phyloP scores from a whole-genome alignment of 2,329 filamentous ascomycete genomes.

The Alternaria brassicae region DNA sequence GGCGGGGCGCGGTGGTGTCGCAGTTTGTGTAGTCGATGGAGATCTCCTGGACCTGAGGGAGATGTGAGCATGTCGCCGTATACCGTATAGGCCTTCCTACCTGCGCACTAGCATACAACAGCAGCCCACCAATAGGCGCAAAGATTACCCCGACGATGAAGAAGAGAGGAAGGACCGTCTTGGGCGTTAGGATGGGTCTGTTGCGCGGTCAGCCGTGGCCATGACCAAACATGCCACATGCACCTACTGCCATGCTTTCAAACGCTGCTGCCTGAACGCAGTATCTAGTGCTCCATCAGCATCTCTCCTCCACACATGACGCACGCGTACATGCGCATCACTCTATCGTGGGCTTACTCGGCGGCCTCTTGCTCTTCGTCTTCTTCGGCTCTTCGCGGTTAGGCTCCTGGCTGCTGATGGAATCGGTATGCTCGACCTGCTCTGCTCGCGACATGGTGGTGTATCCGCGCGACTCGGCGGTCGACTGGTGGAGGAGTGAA shows the following conservation, averaged over 20 bases:
- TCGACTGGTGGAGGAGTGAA: conserved; percentile 21
- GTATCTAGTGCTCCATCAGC: conserved; percentile 69
- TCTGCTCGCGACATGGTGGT: conserved; percentile 55
- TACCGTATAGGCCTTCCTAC: conserved; percentile 57
- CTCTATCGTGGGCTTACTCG: conserved; percentile 67
- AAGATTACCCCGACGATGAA: conserved; percentile 91
- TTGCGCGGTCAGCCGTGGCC: conserved; percentile 48
- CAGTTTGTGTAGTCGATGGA: conserved; percentile 90
- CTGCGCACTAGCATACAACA: conserved; percentile 84
- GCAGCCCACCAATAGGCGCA: conserved; percentile 85
- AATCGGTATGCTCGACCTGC: conserved; percentile 53
- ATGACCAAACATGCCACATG: not conserved
- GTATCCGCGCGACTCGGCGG: conserved; percentile 43
- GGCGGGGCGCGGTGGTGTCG: conserved; percentile 60
- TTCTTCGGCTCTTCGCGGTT: conserved; percentile 60
- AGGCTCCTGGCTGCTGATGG: conserved; percentile 54
- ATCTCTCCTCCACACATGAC: not conserved
- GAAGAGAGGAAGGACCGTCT: conserved; percentile 90
- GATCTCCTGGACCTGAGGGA: conserved; percentile 81
- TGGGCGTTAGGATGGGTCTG: conserved; percentile 92
- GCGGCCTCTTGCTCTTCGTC: conserved; percentile 87
- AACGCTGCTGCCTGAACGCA: conserved; percentile 92
- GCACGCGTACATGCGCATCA: not conserved
- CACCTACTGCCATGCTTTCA: conserved; percentile 98
- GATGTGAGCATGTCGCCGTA: conserved; percentile 19